Conservation (phyloP, 2,329 filamentous ascomycete species). For the Venturia asperata region DNA sequence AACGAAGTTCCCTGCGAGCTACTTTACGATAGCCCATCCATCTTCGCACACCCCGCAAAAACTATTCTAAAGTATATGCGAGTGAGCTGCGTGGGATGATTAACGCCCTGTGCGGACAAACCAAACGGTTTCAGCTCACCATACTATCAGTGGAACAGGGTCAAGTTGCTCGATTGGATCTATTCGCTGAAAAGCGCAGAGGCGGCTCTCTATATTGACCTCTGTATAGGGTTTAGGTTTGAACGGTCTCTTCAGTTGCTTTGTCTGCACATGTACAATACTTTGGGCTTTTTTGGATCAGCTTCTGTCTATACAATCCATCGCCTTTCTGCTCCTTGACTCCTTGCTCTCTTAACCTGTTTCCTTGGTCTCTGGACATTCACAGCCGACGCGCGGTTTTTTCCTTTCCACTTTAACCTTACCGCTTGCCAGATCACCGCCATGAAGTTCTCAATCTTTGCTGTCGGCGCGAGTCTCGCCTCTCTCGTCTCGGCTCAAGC, state of each 20-base stretch:
- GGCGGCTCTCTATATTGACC: not conserved
- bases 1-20: slow-evolving; percentile 1
- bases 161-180: not conserved
- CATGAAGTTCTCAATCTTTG: slow-evolving; percentile 7
- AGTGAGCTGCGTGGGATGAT: not conserved
- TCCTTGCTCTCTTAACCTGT: not conserved
- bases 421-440: not conserved
- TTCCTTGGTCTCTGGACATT: not conserved
- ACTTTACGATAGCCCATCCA: not conserved
- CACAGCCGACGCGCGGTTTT: not conserved
- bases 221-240: not conserved
- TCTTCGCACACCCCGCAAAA: slow-evolving; percentile 1
- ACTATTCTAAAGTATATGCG: not conserved
- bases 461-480: not conserved
- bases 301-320: not conserved
- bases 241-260: not conserved
- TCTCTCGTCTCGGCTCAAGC: slow-evolving; percentile 10
- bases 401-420: not conserved
- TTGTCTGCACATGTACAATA: not conserved
- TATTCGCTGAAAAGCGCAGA: not conserved
- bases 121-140: not conserved
- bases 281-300: too few relatives aligned
- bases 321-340: not conserved
- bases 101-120: slow-evolving; percentile 8
- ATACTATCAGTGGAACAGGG: slow-evolving; percentile 11